These are phyloP conservation scores for Podospora bellae-mahoneyi DNA, from an alignment of 495 filamentous ascomycete genomes.

Conservation along the genomic window DNA sequence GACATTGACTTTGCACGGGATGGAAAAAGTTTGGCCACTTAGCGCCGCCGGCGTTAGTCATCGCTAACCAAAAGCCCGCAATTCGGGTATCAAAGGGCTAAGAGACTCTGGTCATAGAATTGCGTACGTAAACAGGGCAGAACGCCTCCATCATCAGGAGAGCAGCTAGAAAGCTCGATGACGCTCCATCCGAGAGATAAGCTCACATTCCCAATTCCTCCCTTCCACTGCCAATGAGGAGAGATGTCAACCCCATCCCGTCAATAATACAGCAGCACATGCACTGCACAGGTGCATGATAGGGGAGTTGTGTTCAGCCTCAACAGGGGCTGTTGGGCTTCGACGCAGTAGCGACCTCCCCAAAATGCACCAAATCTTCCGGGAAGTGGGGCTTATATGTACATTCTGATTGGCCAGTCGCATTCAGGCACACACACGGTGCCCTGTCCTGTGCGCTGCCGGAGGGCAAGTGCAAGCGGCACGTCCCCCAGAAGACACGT, in stretches of 20 bases:
- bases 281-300: background rate
- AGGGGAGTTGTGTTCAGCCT: constrained; percentile 4
- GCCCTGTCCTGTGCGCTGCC: background rate
- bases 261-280: background rate
- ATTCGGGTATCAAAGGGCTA: constrained; percentile 11
- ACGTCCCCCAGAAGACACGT: constrained; percentile 21
- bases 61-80: background rate
- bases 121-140: background rate
- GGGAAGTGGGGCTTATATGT: background rate
- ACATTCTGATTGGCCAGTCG: background rate
- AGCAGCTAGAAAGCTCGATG: background rate
- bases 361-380: background rate
- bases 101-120: background rate
- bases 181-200: background rate
- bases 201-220: background rate
- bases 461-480: background rate
- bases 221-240: background rate
- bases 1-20: background rate
- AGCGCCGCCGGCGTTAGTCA: constrained; percentile 8
- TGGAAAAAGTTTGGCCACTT: constrained; percentile 13
- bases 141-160: background rate
- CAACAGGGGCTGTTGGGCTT: constrained; percentile 4
- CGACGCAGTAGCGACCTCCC: background rate
- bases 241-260: background rate
- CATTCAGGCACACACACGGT: background rate